phyloP scores from a whole-genome alignment of 2,329 filamentous ascomycete genomes.

The Fusarium tuaranense region DNA sequence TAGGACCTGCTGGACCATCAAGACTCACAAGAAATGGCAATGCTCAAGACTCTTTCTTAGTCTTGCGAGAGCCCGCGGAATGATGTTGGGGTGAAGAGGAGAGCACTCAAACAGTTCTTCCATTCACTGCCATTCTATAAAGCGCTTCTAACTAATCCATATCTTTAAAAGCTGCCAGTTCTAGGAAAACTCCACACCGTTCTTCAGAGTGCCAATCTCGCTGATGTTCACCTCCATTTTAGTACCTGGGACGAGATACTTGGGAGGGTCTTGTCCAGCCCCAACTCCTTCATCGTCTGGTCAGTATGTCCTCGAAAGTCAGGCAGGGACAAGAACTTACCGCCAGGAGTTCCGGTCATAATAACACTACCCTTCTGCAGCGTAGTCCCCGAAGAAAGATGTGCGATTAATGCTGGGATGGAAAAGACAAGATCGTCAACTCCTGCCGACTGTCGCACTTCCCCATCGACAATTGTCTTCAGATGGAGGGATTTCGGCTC shows the following conservation, averaged over 20 bases:
- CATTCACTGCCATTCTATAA: neutral
- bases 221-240: constrained; percentile 54
- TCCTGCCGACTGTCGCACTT: constrained; percentile 57
- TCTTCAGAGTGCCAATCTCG: constrained; percentile 55
- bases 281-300: constrained; percentile 48
- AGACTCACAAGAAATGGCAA: neutral
- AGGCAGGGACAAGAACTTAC: neutral
- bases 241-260: constrained; percentile 53
- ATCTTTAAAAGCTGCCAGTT: neutral
- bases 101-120: neutral
- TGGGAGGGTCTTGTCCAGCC: constrained; percentile 55
- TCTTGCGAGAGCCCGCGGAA: neutral
- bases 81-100: neutral
- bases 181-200: constrained; percentile 45
- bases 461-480: constrained; percentile 60
- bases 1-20: neutral
- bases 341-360: constrained; percentile 59
- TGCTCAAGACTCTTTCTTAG: neutral
- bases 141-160: neutral
- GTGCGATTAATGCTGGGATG: constrained; percentile 50
- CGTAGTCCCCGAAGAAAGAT: constrained; percentile 56
- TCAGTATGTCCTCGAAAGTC: neutral
- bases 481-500: constrained; percentile 58
- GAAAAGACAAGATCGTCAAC: constrained; percentile 60
- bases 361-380: constrained; percentile 57